These are phyloP conservation scores for Sordariomycetes sp. DNA, from an alignment of 2,329 filamentous ascomycete genomes.

Conservation along the genomic window DNA sequence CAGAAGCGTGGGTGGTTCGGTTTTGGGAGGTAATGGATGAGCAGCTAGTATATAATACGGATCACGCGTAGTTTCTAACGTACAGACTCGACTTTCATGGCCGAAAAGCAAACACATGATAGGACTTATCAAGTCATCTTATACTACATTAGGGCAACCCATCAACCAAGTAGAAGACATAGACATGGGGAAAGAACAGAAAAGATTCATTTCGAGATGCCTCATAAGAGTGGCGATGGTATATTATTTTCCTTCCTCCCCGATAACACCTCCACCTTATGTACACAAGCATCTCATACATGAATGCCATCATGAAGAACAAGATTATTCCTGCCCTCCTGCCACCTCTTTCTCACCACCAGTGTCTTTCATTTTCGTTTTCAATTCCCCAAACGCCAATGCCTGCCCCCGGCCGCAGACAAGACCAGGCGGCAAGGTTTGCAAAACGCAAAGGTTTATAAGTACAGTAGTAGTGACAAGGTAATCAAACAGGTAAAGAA, in stretches of 20 bases:
- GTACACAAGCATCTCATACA: conserved; percentile 24
- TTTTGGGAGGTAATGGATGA: conserved; percentile 36
- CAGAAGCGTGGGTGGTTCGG: conserved; percentile 69
- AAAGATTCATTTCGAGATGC: neutral
- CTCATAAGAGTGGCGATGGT: conserved; percentile 39
- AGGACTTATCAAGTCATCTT: neutral
- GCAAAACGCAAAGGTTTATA: conserved; percentile 16
- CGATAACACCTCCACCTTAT: conserved; percentile 12
- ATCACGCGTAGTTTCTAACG: no score
- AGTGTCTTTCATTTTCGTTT: conserved; percentile 10
- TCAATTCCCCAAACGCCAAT: conserved; percentile 21
- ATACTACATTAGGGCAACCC: neutral
- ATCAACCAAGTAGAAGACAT: neutral
- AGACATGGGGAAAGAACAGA: neutral
- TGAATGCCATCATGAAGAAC: conserved; percentile 25
- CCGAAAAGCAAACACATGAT: neutral
- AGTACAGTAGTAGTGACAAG: neutral
- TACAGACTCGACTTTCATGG: no score
- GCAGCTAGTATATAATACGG: no score
- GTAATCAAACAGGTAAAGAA: conserved; percentile 4
- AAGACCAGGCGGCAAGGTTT: neutral
- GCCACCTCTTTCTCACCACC: neutral
- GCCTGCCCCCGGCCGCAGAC: neutral
- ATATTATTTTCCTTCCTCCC: conserved; percentile 30
- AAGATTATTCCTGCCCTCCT: neutral